These are phyloP conservation scores for Petasospora fabianii DNA, from an alignment of 1,139 yeast species.

Conservation along the genomic window DNA sequence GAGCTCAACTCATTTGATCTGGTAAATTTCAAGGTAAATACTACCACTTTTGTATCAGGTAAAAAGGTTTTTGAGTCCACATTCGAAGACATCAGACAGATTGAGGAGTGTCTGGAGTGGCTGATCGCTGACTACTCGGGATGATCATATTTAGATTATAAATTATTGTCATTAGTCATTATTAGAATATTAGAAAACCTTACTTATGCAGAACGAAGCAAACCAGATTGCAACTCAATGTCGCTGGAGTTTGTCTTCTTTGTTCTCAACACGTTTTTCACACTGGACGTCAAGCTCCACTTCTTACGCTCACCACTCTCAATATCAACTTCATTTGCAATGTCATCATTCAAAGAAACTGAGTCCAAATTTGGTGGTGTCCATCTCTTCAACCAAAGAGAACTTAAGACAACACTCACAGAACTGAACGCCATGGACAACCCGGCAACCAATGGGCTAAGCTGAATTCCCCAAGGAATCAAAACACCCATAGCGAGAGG, in stretches of 20 bases:
- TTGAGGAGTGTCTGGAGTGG: conserved; percentile 69
- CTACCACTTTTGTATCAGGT: conserved; percentile 11
- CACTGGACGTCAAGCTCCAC: conserved; percentile 16
- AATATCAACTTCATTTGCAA: conserved; percentile 17
- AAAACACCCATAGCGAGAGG: conserved; percentile 95
- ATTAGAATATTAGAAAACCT: not conserved
- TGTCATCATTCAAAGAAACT: conserved; percentile 5
- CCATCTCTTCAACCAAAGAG: conserved; percentile 68
- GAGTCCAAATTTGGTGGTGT: conserved; percentile 36
- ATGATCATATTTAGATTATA: not conserved
- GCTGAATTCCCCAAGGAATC: conserved; percentile 71
- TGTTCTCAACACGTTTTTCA: conserved; percentile 13
- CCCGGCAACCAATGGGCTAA: conserved; percentile 90
- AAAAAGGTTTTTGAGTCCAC: conserved; percentile 38
- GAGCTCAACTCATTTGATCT: conserved; percentile 27
- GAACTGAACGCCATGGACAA: conserved; percentile 93
- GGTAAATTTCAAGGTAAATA: conserved; percentile 24
- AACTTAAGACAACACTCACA: conserved; percentile 80
- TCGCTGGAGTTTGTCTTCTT: conserved; percentile 7
- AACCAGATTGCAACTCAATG: conserved; percentile 32
- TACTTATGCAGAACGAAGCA: conserved; percentile 18
- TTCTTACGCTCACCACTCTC: conserved; percentile 11
- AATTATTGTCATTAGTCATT: not conserved
- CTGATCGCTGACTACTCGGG: conserved; percentile 30
- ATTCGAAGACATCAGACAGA: conserved; percentile 57